Percentiles rank a stretch among this genome's conserved stretches.
Evolutionary conservation across 371 early-diverging fungal species (phyloP).

Genomic region (Umbelopsis sp.): DNA sequence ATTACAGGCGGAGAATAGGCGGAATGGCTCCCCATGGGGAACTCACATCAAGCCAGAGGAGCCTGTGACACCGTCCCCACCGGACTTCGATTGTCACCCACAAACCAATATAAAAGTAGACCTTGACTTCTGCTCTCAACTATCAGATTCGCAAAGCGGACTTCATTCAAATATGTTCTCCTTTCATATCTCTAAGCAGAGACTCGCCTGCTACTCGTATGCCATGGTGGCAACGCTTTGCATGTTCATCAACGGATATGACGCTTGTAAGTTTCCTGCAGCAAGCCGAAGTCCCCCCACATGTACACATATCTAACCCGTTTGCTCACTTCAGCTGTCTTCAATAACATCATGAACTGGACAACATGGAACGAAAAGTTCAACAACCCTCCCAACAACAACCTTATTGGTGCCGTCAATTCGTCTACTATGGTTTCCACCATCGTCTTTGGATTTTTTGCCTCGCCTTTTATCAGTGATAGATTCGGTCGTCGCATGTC

Average conservation of each 20-base stretch:
- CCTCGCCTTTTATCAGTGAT: slow-evolving; percentile 28
- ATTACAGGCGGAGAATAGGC: slow-evolving; percentile 1
- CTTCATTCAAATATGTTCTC: background rate
- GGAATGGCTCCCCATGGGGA: slow-evolving; percentile 10
- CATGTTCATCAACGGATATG: slow-evolving; percentile 39
- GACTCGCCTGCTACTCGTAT: slow-evolving; percentile 26
- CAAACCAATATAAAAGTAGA: slow-evolving; percentile 3
- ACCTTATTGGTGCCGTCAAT: slow-evolving; percentile 33
- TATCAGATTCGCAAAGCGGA: slow-evolving; percentile 1
- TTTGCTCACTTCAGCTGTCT: slow-evolving; percentile 24
- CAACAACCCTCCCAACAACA: slow-evolving; percentile 23
- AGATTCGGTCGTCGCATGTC: slow-evolving; percentile 32
- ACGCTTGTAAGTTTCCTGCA: slow-evolving; percentile 28
- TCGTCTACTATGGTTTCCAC: slow-evolving; percentile 32
- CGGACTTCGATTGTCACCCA: slow-evolving; percentile 6
- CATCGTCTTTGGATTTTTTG: slow-evolving; percentile 29
- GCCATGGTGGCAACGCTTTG: slow-evolving; percentile 26
- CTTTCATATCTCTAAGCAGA: slow-evolving; percentile 22
- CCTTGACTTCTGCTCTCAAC: background rate
- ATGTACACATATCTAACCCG: background rate
- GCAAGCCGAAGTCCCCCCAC: too few relatives aligned
- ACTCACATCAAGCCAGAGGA: background rate
- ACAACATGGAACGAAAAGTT: slow-evolving; percentile 24
- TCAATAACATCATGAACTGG: slow-evolving; percentile 34
- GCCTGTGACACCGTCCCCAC: background rate